phyloP scores from a whole-genome alignment of 1,284 basidiomycete species.

The Trichosporon sp. region DNA sequence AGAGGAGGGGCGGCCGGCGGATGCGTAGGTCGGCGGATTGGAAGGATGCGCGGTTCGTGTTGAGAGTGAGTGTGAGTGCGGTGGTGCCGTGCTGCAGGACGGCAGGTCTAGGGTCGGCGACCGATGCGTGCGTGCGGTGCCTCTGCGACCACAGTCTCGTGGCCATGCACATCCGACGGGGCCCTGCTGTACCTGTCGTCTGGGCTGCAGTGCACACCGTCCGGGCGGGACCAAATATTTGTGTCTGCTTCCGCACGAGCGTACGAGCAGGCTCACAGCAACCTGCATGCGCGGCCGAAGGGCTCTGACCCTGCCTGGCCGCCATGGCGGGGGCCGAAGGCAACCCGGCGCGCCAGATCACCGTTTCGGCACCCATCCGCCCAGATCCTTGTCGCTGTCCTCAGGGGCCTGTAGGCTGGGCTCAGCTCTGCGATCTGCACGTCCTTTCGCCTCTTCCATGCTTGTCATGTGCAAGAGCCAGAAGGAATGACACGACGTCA shows the following conservation, averaged over 20 bases:
- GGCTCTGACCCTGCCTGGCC: background rate
- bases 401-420: too few species aligned
- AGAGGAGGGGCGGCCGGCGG: background rate
- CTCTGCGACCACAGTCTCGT: slow-evolving; percentile 1
- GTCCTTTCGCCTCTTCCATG: too few species aligned
- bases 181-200: background rate
- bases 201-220: background rate
- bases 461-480: too few species aligned
- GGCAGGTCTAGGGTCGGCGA: slow-evolving; percentile 47
- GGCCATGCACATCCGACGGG: slow-evolving; percentile 1
- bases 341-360: background rate
- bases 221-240: background rate
- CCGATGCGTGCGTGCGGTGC: slow-evolving; percentile 23
- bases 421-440: too few species aligned
- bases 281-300: background rate
- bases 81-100: background rate
- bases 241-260: background rate
- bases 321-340: background rate
- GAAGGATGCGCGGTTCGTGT: slow-evolving; percentile 8
- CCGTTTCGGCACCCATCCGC: background rate
- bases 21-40: slow-evolving; percentile 2
- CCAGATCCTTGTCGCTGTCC: too few species aligned
- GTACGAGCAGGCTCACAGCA: too few species aligned
- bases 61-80: background rate
- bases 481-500: too few species aligned